Evolutionary conservation across 805 yeast species (phyloP).

Genomic region (Candida patagonica): DNA sequence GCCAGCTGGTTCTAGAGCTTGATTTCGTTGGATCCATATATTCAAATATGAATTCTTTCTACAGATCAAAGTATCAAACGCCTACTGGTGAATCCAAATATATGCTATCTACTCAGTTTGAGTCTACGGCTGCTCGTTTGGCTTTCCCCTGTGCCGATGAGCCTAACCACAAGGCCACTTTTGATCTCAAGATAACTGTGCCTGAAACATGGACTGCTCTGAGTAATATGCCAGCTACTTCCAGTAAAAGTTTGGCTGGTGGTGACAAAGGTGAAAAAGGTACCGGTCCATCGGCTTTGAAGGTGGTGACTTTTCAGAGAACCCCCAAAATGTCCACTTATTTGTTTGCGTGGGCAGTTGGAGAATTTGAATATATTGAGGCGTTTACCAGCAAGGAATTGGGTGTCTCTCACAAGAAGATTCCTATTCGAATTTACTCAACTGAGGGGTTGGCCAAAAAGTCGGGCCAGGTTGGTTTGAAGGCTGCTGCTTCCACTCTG

Average conservation of each 20-base stretch:
- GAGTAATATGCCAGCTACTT: constrained; percentile 43
- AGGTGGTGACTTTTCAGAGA: constrained; percentile 67
- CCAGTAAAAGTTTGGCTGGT: constrained; percentile 52
- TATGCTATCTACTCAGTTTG: constrained; percentile 79
- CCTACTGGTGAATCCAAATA: constrained; percentile 53
- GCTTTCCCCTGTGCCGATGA: constrained; percentile 86
- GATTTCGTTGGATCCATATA: constrained; percentile 56
- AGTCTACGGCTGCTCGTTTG: constrained; percentile 77
- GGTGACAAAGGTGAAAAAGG: constrained; percentile 30
- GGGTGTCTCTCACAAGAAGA: constrained; percentile 34
- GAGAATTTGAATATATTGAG: constrained; percentile 70
- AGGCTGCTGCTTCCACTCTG: constrained; percentile 53
- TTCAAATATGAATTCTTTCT: constrained; percentile 77
- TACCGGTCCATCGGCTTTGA: constrained; percentile 36
- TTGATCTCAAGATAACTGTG: constrained; percentile 49
- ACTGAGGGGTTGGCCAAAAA: constrained; percentile 57
- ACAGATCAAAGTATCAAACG: constrained; percentile 54
- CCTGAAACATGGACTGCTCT: constrained; percentile 28
- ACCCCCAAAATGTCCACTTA: constrained; percentile 82
- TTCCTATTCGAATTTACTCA: constrained; percentile 62
- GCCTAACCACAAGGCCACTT: constrained; percentile 70
- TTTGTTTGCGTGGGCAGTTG: constrained; percentile 73
- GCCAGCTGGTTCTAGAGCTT: constrained; percentile 31
- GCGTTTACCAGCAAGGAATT: constrained; percentile 28
- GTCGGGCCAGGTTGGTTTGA: constrained; percentile 51